Evolutionary conservation across 352 stramenopile genomes (phyloP).

Genomic region (Pythium chondricola): DNA sequence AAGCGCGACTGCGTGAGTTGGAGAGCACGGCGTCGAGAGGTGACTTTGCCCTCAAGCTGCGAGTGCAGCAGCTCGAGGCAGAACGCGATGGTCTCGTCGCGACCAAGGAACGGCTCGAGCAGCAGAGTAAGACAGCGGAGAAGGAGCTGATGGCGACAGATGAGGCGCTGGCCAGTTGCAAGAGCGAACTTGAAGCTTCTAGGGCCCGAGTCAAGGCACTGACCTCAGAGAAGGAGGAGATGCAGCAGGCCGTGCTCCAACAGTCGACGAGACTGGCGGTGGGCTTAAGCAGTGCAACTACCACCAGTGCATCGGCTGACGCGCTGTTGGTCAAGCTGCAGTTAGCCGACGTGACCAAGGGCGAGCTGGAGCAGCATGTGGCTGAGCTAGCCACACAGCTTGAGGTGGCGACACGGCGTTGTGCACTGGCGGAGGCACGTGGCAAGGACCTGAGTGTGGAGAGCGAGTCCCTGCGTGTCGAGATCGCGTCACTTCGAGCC

Average conservation of each 20-base stretch:
- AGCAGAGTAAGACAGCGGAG: slow-evolving; percentile 15
- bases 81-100: slow-evolving; percentile 13
- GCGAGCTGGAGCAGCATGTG: slow-evolving; percentile 32
- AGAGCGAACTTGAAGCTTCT: slow-evolving; percentile 12
- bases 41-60: slow-evolving; percentile 21
- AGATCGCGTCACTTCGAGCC: slow-evolving; percentile 27
- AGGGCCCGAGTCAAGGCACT: slow-evolving; percentile 15
- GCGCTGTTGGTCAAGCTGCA: slow-evolving; percentile 58
- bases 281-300: not conserved
- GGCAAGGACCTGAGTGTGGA: slow-evolving; percentile 14
- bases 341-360: slow-evolving; percentile 33
- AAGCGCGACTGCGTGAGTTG: slow-evolving; percentile 17
- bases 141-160: slow-evolving; percentile 10
- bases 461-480: slow-evolving; percentile 17
- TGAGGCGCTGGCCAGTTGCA: slow-evolving; percentile 11
- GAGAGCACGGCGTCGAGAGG: slow-evolving; percentile 10
- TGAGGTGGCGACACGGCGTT: slow-evolving; percentile 25
- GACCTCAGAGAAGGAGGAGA: slow-evolving; percentile 20
- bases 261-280: not conserved
- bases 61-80: slow-evolving; percentile 21
- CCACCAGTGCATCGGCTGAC: slow-evolving; percentile 13
- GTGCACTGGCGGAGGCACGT: slow-evolving; percentile 12
- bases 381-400: slow-evolving; percentile 27
- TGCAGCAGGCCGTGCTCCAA: slow-evolving; percentile 15
- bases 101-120: slow-evolving; percentile 12